Conservation (phyloP, 352 stramenopile species). For the Phytophthora cactorum region DNA sequence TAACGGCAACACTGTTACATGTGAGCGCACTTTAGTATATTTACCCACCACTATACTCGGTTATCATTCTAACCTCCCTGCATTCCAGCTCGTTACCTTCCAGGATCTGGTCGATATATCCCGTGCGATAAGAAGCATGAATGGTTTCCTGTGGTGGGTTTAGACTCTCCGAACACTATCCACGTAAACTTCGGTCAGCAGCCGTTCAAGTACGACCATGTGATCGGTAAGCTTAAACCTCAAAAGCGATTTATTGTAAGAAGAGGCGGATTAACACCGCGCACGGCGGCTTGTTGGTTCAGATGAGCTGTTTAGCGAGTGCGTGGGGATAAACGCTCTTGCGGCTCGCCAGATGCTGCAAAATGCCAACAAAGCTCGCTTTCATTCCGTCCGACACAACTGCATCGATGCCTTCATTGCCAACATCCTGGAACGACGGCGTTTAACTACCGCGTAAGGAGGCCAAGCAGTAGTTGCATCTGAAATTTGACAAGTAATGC, state of each 20-base stretch:
- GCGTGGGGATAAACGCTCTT: conserved; percentile 17
- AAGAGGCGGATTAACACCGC: neutral
- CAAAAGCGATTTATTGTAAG: neutral
- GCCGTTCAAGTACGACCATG: conserved; percentile 57
- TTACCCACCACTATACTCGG: conserved; percentile 1
- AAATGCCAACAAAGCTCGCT: conserved; percentile 16
- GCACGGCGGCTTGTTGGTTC: neutral
- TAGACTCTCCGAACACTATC: conserved; percentile 73
- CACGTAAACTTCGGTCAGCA: conserved; percentile 84
- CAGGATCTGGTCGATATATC: conserved; percentile 25
- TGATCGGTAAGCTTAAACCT: conserved; percentile 27
- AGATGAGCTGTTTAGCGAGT: conserved; percentile 66
- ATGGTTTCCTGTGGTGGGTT: conserved; percentile 79
- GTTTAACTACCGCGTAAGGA: conserved; percentile 10
- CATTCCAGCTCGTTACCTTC: conserved; percentile 22
- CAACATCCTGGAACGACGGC: conserved; percentile 26
- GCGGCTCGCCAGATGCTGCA: conserved; percentile 23
- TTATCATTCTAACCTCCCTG: neutral
- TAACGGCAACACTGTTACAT: conserved; percentile 55
- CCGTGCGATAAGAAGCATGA: conserved; percentile 30
- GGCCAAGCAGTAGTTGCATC: neutral
- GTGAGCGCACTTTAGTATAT: conserved; percentile 27
- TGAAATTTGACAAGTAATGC: too few relatives aligned
- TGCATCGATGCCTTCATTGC: conserved; percentile 36
- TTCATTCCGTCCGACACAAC: conserved; percentile 15